A percentile compares a stretch with the other conserved stretches of the same genome.
These are phyloP conservation scores for Ceratobasidium sp. DNA, from an alignment of 1,284 basidiomycete species.

Conservation along the genomic window DNA sequence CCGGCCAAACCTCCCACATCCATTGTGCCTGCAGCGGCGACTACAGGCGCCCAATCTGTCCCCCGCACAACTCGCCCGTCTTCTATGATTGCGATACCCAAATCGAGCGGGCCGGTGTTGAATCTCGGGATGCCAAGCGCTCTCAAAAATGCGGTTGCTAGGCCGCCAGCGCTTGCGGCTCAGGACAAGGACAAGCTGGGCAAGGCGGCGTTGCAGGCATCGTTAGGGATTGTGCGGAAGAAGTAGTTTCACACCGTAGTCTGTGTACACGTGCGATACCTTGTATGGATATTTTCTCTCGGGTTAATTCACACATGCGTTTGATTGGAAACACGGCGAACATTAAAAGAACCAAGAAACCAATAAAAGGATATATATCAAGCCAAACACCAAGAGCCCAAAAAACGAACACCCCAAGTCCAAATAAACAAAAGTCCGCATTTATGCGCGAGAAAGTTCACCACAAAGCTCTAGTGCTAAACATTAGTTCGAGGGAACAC, in stretches of 20 bases:
- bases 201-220: conserved; percentile 37
- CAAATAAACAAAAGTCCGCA: neutral
- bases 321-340: neutral
- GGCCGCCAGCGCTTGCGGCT: conserved; percentile 28
- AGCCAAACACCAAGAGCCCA: neutral
- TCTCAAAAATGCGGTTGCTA: conserved; percentile 26
- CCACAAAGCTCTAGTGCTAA: neutral
- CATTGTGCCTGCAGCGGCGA: conserved; percentile 27
- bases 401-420: neutral
- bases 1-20: conserved; percentile 43
- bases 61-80: conserved; percentile 2
- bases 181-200: conserved; percentile 31
- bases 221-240: conserved; percentile 38
- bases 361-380: neutral
- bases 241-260: neutral
- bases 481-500: neutral
- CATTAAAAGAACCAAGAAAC: neutral
- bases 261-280: neutral
- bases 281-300: neutral
- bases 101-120: conserved; percentile 13
- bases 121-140: conserved; percentile 29
- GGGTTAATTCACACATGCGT: neutral
- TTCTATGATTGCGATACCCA: neutral
- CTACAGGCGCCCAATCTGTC: conserved; percentile 32
- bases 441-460: neutral